A percentile compares a stretch with the other conserved stretches of the same genome.
These are phyloP conservation scores for Schizophyllum commune DNA, from an alignment of 1,284 basidiomycete genomes.

Conservation along the genomic window DNA sequence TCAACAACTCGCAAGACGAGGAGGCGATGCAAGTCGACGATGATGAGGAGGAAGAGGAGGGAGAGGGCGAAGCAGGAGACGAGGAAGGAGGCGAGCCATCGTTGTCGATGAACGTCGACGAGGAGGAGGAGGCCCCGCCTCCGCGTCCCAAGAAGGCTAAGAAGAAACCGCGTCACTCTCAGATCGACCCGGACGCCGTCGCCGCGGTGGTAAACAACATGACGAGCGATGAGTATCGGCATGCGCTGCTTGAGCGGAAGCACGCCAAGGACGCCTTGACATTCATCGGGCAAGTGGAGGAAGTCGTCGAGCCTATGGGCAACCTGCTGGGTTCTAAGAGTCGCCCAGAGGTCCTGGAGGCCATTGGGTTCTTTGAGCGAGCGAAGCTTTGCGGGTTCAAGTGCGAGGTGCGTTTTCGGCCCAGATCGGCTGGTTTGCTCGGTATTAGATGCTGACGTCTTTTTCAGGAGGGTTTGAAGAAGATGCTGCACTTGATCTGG, in stretches of 20 bases:
- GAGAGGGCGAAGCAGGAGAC: constrained; percentile 23
- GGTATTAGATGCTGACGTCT: not conserved
- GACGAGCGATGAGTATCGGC: constrained; percentile 23
- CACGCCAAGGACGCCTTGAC: constrained; percentile 39
- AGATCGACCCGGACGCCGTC: constrained; percentile 33
- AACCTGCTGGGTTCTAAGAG: constrained; percentile 85
- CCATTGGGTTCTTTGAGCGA: constrained; percentile 92
- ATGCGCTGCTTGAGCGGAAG: constrained; percentile 59
- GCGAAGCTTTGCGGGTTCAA: constrained; percentile 81
- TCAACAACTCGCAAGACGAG: constrained; percentile 11
- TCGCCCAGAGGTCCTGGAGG: constrained; percentile 91
- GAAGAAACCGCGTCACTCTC: constrained; percentile 55
- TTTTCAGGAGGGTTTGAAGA: constrained; percentile 74
- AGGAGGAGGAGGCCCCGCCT: constrained; percentile 31
- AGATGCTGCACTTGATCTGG: constrained; percentile 98
- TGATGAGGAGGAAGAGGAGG: constrained; percentile 21
- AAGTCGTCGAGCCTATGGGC: constrained; percentile 67
- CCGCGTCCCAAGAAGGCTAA: constrained; percentile 27
- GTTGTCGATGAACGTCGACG: constrained; percentile 29
- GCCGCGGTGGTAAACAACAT: not conserved
- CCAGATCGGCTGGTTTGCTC: not conserved
- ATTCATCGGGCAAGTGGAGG: constrained; percentile 83
- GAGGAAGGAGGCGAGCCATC: constrained; percentile 27
- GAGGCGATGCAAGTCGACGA: constrained; percentile 52
- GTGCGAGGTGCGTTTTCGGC: constrained; percentile 48